phyloP scores from a whole-genome alignment of 2,329 filamentous ascomycete species.

The Metarhizium humberi region DNA sequence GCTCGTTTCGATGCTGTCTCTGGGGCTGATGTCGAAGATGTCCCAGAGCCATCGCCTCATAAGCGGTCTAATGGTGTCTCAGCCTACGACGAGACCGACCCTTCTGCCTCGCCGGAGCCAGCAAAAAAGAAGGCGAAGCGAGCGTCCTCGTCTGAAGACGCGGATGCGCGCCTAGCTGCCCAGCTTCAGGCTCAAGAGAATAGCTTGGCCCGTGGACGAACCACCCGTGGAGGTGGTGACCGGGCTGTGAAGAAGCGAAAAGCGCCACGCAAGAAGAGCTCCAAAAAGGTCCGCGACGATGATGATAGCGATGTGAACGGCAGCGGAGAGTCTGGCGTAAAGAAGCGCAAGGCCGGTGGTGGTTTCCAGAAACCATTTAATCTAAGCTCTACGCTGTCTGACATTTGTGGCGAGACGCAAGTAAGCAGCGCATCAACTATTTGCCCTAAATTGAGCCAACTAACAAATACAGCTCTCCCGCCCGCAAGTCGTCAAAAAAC shows the following conservation, averaged over 20 bases:
- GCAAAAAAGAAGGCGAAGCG: slow-evolving; percentile 60
- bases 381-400: slow-evolving; percentile 60
- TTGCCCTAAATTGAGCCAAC: neutral
- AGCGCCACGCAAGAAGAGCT: slow-evolving; percentile 61
- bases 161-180: slow-evolving; percentile 80
- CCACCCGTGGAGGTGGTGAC: slow-evolving; percentile 68
- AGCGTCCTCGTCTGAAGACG: slow-evolving; percentile 52
- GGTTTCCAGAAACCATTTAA: slow-evolving; percentile 87
- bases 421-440: slow-evolving; percentile 30
- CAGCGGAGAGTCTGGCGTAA: slow-evolving; percentile 45
- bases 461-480: slow-evolving; percentile 61
- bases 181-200: slow-evolving; percentile 91
- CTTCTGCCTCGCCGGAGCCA: slow-evolving; percentile 35
- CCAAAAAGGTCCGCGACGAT: slow-evolving; percentile 63
- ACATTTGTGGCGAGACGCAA: slow-evolving; percentile 59
- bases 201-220: slow-evolving; percentile 51
- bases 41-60: slow-evolving; percentile 19
- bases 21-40: slow-evolving; percentile 36
- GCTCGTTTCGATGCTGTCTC: slow-evolving; percentile 64
- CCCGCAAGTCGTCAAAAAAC: slow-evolving; percentile 89
- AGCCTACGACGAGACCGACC: slow-evolving; percentile 35
- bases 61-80: slow-evolving; percentile 28
- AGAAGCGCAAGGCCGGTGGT: slow-evolving; percentile 76
- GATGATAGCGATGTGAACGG: slow-evolving; percentile 72
- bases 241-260: slow-evolving; percentile 57